Evolutionary conservation across 441 rosid species (phyloP), one percentile per base, ranked within the genome.

Genomic region (Euphorbia celastroides): DNA sequence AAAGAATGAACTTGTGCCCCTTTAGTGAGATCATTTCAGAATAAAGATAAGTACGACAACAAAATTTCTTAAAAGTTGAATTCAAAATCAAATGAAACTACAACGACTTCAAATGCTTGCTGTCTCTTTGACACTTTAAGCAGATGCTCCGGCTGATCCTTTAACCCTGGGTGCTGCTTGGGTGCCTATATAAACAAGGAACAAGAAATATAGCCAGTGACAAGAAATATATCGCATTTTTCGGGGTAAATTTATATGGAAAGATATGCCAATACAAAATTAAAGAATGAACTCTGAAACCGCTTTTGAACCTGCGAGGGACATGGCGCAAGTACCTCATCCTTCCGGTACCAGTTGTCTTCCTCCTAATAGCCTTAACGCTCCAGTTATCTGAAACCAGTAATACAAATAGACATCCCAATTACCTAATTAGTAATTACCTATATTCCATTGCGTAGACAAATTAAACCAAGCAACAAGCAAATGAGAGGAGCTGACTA

Each of bases 271-370:
- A 12, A 5, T 16, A 14, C 32, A 14, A 14, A 19, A n/a, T 30
- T 2, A 0, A 62, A 50, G 14, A 1, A 6, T 0, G 1, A 48
- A 57, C 81, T 36, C 42, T 36, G 42, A 36, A 36, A 7, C 42
- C 42, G 8, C 42, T 36, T 92, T 92, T 92, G 85, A 86, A 89
- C 79, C 96, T 85, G 72, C 97, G 84, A 65, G 93, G 96, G 0
- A 92, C 78, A 41, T 89, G 66, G 60, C 96, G 94, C 3, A 89
- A 82, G 67, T 92, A 89, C 90, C 87, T 92, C 98, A 92, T 92
- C 81, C 98, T 79, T 56, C 97, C 97, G 2, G 90, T 87, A 68
- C 93, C 97, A 0, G 97, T 89, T 16, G 96, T 89, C 89, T 91
- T 90, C 62, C 97, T 82, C 64, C 97, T 67, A 68, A 89, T 87